Percentiles rank a stretch among this genome's conserved stretches.
Conservation (phyloP, 2,329 filamentous ascomycete genomes). For the Emmonsiellopsis sp. region DNA sequence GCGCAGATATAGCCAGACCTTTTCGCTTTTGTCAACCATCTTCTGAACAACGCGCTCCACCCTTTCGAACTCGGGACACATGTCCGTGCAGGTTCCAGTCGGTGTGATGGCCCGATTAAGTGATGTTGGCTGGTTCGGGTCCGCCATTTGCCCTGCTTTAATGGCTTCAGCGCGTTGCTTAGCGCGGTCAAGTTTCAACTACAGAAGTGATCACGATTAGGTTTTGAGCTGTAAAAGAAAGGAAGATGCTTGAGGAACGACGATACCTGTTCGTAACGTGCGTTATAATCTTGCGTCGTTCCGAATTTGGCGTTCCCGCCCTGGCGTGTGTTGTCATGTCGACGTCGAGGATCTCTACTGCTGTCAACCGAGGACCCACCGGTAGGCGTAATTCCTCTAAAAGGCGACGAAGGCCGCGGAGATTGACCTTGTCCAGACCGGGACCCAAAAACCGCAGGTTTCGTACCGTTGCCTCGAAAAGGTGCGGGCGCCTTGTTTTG, state of each 20-base stretch:
- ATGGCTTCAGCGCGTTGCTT: constrained; percentile 45
- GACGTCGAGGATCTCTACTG: constrained; percentile 11
- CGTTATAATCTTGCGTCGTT: constrained; percentile 8
- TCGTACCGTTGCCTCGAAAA: constrained; percentile 1
- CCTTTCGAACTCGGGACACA: constrained; percentile 57
- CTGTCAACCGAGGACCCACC: constrained; percentile 7
- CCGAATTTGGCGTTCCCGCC: background rate
- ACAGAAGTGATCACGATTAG: constrained; percentile 13
- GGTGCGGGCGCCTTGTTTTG: background rate
- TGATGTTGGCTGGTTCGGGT: constrained; percentile 52
- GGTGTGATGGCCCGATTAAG: constrained; percentile 53
- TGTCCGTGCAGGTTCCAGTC: constrained; percentile 52
- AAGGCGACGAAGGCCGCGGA: background rate
- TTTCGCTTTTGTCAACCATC: constrained; percentile 53
- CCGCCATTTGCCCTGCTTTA: constrained; percentile 44
- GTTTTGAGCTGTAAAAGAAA: background rate
- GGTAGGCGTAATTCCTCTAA: background rate
- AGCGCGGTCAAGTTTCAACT: constrained; percentile 44
- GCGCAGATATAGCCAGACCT: constrained; percentile 28
- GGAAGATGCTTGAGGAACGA: background rate
- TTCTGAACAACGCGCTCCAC: constrained; percentile 54
- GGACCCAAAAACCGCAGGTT: background rate
- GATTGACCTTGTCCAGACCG: background rate
- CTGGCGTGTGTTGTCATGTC: background rate
- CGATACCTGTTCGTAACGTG: constrained; percentile 15